phyloP scores from a whole-genome alignment of 495 filamentous ascomycete genomes.

The Ramalina intermedia region DNA sequence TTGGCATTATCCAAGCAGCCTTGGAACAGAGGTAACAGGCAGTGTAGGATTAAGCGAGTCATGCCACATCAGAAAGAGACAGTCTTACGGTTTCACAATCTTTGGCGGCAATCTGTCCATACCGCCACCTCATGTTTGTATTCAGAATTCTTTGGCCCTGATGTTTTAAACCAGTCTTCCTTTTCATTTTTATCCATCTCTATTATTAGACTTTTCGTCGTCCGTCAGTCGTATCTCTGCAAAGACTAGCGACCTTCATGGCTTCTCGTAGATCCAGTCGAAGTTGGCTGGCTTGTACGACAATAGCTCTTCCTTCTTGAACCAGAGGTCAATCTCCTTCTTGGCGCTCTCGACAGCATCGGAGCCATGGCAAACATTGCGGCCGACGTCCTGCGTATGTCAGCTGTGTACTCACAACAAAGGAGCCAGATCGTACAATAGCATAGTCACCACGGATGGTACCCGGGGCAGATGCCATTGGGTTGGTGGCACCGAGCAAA shows the following conservation, averaged over 20 bases:
- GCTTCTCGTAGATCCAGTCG: constrained; percentile 94
- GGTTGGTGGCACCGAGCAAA: constrained; percentile 97
- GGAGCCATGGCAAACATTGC: constrained; percentile 99
- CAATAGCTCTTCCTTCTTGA: constrained; percentile 69
- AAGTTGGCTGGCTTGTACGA: constrained; percentile 63
- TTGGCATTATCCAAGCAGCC: constrained; percentile 6
- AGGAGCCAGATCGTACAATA: constrained; percentile 29
- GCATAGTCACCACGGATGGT: constrained; percentile 90
- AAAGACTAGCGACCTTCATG: neutral
- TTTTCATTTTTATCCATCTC: neutral
- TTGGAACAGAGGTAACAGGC: neutral
- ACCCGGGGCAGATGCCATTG: constrained; percentile 77
- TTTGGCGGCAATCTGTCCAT: neutral
- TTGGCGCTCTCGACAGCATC: constrained; percentile 95
- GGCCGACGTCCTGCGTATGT: constrained; percentile 61
- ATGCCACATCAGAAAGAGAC: too few relatives aligned
- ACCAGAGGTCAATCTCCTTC: constrained; percentile 99
- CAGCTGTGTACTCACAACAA: constrained; percentile 5
- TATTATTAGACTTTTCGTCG: neutral
- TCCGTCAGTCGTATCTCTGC: neutral
- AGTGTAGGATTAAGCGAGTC: too few relatives aligned
- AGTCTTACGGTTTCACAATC: neutral
- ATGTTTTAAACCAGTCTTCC: neutral
- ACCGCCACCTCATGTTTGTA: neutral
- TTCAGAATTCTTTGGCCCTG: neutral